Conservation (phyloP, 73 alveolate genomes). For the Paramecium bursaria region DNA sequence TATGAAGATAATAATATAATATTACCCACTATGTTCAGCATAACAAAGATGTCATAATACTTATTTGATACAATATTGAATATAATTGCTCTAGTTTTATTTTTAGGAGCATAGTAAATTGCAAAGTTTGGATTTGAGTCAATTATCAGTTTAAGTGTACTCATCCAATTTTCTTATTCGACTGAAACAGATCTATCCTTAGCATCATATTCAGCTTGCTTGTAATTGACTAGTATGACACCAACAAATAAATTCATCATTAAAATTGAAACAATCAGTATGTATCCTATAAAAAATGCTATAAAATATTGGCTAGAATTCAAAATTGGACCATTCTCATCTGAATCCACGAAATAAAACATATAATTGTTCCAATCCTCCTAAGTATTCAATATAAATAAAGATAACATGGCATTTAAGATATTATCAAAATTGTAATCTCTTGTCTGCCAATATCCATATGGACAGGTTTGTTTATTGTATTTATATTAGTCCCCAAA, state of each 20-base stretch:
- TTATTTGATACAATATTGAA: conserved; percentile 8
- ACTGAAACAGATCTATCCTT: conserved; percentile 54
- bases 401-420: conserved; percentile 26
- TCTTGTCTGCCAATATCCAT: conserved; percentile 56
- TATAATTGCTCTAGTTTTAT: background rate
- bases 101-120: conserved; percentile 13
- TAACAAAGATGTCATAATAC: conserved; percentile 40
- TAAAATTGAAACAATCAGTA: conserved; percentile 85
- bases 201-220: conserved; percentile 84
- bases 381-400: conserved; percentile 43
- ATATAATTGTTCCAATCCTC: conserved; percentile 68
- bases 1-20: conserved; percentile 48
- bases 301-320: conserved; percentile 33
- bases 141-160: conserved; percentile 61
- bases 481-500: background rate
- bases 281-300: conserved; percentile 82
- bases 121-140: conserved; percentile 77
- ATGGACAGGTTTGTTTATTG: background rate
- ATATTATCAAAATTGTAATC: conserved; percentile 60
- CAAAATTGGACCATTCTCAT: conserved; percentile 61
- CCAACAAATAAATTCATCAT: conserved; percentile 92
- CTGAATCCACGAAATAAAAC: conserved; percentile 57
- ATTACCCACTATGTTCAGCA: conserved; percentile 39
- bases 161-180: conserved; percentile 79
- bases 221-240: conserved; percentile 88